Evolutionary conservation across 129 eudicot genomes (phyloP).

Genomic region (Apium graveolens): DNA sequence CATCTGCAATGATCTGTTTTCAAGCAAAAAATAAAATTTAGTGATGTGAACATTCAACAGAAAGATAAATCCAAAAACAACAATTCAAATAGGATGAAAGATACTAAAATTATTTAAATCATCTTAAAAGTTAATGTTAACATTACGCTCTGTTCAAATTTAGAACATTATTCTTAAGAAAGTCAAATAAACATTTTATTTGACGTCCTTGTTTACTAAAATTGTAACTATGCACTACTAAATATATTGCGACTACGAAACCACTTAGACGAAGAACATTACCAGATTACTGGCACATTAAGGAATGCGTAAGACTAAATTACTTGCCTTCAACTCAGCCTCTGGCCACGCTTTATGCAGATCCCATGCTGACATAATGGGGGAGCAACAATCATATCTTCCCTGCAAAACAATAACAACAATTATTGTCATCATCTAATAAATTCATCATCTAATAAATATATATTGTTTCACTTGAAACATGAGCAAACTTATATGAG

Average conservation of each 20-base stretch:
- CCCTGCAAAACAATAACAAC: conserved; percentile 45
- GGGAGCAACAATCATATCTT: conserved; percentile 89
- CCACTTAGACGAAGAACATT: not conserved
- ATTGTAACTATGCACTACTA: not conserved
- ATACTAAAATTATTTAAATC: too few species aligned
- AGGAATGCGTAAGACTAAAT: not conserved
- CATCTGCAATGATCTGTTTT: conserved; percentile 68
- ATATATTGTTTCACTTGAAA: not conserved
- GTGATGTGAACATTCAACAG: not conserved
- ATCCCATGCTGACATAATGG: conserved; percentile 99
- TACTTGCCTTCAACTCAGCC: conserved; percentile 74
- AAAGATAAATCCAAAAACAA: not conserved
- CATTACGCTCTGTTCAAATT: too few species aligned
- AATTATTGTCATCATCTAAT: not conserved
- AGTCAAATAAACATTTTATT: not conserved
- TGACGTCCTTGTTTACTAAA: not conserved
- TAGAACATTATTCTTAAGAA: not conserved
- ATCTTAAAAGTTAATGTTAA: too few species aligned
- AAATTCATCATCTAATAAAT: too few species aligned
- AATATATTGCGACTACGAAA: not conserved
- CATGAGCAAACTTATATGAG: not conserved
- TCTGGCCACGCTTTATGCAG: conserved; percentile 99
- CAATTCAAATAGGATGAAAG: not conserved
- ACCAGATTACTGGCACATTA: not conserved
- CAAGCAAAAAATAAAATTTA: not conserved